Conservation (phyloP, 371 early-diverging fungal species). For the Mucor mucedo region DNA sequence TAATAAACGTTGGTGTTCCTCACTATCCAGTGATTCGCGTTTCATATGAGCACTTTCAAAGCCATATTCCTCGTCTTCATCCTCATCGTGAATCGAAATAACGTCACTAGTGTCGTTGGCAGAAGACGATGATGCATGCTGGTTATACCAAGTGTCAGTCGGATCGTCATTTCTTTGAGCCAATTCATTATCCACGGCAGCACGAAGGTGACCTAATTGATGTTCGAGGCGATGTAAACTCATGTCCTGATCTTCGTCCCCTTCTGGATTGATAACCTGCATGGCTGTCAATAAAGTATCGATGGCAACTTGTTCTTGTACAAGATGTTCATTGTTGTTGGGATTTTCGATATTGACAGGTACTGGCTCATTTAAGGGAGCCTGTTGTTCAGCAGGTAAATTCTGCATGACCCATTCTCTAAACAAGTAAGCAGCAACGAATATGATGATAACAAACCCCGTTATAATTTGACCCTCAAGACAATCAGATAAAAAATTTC, state of each 20-base stretch:
- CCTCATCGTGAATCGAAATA: no score
- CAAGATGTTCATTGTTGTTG: constrained; percentile 9
- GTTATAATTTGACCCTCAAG: constrained; percentile 86
- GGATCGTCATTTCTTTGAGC: neutral
- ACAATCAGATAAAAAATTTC: constrained; percentile 75
- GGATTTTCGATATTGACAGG: neutral
- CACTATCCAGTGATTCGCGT: constrained; percentile 51
- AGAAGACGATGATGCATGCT: no score
- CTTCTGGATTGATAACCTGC: constrained; percentile 26
- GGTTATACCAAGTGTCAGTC: neutral
- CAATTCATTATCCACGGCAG: constrained; percentile 15
- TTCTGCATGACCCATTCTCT: constrained; percentile 87
- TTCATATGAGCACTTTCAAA: no score
- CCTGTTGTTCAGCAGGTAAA: constrained; percentile 41
- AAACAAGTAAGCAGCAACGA: constrained; percentile 73
- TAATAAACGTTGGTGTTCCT: neutral
- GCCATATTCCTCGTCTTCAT: no score
- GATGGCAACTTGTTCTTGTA: constrained; percentile 30
- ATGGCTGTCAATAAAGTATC: constrained; percentile 33
- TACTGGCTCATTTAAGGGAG: constrained; percentile 4
- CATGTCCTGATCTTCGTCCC: constrained; percentile 1
- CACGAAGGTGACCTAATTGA: constrained; percentile 12
- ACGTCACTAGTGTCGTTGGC: no score
- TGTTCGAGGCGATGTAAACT: constrained; percentile 8
- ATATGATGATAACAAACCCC: constrained; percentile 70